Conservation (phyloP, 345 rosid genomes). For the Brassica nigra region DNA sequence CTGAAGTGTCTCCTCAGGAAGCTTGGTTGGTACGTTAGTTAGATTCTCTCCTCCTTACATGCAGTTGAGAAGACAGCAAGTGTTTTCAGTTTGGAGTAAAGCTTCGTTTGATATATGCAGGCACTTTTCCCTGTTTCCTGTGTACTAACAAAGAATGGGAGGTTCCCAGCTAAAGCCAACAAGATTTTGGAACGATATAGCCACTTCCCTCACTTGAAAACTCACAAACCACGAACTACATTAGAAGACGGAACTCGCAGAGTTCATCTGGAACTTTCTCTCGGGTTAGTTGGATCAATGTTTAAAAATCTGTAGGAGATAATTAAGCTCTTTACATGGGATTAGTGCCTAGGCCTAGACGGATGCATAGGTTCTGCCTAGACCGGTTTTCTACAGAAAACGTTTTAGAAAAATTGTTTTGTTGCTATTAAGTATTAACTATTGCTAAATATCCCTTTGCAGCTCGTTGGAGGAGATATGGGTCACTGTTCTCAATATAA, state of each 20-base stretch:
- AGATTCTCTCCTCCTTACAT: background rate
- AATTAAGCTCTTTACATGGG: too few species aligned
- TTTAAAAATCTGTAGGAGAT: background rate
- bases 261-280: slow-evolving; percentile 82
- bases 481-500: slow-evolving; percentile 89
- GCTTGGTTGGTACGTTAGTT: slow-evolving; percentile 67
- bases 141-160: slow-evolving; percentile 67
- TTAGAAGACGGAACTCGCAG: slow-evolving; percentile 58
- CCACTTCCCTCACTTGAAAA: slow-evolving; percentile 61
- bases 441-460: slow-evolving; percentile 29
- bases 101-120: slow-evolving; percentile 43
- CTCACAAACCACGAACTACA: slow-evolving; percentile 44
- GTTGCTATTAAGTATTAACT: background rate
- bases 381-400: too few species aligned
- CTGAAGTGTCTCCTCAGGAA: slow-evolving; percentile 49
- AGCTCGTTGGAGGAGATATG: slow-evolving; percentile 91
- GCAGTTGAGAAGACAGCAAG: background rate
- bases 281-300: slow-evolving; percentile 64
- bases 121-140: slow-evolving; percentile 72
- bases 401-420: too few species aligned
- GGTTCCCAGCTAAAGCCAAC: slow-evolving; percentile 67
- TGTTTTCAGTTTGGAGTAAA: slow-evolving; percentile 2
- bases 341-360: too few species aligned
- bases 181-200: slow-evolving; percentile 51
- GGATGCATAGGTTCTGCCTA: too few species aligned